Evolutionary conservation across 1,139 yeast species (phyloP).

Genomic region (Suhomyces coccinellae): DNA sequence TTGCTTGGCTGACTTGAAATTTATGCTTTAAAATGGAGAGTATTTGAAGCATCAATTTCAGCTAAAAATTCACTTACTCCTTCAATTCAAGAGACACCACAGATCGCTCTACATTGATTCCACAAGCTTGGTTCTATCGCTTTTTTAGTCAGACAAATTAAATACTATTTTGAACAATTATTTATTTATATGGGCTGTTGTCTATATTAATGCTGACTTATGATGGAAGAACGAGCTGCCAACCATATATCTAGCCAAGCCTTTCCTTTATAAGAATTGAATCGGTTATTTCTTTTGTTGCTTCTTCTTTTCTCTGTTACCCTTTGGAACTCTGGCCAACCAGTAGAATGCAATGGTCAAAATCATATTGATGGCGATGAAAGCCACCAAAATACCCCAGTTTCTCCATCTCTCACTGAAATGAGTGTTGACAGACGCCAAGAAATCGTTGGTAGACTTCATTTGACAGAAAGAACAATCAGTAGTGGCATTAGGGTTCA

Average conservation of each 20-base stretch:
- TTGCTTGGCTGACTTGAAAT: too few relatives aligned
- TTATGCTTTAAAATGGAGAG: too few relatives aligned
- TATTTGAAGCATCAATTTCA: too few relatives aligned
- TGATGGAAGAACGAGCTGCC: not conserved
- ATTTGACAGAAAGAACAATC: slow-evolving; percentile 55
- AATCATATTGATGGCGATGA: slow-evolving; percentile 23
- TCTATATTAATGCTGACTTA: too few relatives aligned
- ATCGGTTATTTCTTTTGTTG: not conserved
- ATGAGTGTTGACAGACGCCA: slow-evolving; percentile 40
- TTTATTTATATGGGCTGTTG: too few relatives aligned
- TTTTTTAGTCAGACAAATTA: too few relatives aligned
- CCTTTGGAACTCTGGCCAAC: slow-evolving; percentile 34
- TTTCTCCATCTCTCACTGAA: slow-evolving; percentile 66
- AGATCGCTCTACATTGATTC: too few relatives aligned
- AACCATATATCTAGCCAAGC: slow-evolving; percentile 1
- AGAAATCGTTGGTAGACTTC: slow-evolving; percentile 50
- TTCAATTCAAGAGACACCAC: too few relatives aligned
- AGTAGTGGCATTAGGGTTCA: slow-evolving; percentile 42
- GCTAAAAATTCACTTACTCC: too few relatives aligned
- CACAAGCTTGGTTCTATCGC: too few relatives aligned
- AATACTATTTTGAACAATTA: too few relatives aligned
- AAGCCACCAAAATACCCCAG: slow-evolving; percentile 53
- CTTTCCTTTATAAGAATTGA: not conserved
- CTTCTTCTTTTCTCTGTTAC: slow-evolving; percentile 29
- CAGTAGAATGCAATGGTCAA: slow-evolving; percentile 26